Conservation (phyloP, 2,329 filamentous ascomycete genomes). For the Fusarium aywerte region DNA sequence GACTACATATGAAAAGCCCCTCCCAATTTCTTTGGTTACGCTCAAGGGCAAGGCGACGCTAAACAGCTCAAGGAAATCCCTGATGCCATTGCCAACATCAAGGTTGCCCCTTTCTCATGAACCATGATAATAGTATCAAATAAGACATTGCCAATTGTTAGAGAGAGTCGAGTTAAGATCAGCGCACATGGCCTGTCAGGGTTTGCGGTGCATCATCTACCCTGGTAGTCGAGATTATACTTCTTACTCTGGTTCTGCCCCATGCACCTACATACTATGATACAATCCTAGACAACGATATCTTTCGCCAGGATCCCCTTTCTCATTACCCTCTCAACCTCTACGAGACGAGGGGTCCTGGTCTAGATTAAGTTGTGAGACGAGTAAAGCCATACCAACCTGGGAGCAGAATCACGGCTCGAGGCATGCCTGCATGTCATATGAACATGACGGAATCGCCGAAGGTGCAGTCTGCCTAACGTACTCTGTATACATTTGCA, state of each 20-base stretch:
- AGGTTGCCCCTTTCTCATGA: neutral
- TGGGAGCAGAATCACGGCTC: neutral
- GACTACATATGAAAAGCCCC: neutral
- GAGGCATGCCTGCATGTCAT: neutral
- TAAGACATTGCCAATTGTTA: neutral
- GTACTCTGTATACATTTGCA: no score
- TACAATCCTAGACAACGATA: neutral
- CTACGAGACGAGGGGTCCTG: neutral
- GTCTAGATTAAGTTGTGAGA: neutral
- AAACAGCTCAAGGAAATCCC: neutral
- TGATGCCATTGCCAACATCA: neutral
- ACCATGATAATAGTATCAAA: neutral
- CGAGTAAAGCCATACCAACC: neutral
- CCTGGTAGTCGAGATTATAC: neutral
- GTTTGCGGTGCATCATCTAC: neutral
- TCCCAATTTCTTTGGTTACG: neutral
- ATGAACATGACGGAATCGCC: conserved; percentile 1
- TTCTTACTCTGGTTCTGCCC: conserved; percentile 9
- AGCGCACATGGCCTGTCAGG: neutral
- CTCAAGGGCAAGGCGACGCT: no score
- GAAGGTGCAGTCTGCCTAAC: no score
- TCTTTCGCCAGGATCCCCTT: conserved; percentile 5
- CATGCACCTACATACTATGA: neutral
- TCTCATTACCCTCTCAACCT: neutral
- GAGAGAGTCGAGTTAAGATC: neutral